phyloP scores from a whole-genome alignment of 768 basidiomycete species.

The Hypholoma fasciculare region DNA sequence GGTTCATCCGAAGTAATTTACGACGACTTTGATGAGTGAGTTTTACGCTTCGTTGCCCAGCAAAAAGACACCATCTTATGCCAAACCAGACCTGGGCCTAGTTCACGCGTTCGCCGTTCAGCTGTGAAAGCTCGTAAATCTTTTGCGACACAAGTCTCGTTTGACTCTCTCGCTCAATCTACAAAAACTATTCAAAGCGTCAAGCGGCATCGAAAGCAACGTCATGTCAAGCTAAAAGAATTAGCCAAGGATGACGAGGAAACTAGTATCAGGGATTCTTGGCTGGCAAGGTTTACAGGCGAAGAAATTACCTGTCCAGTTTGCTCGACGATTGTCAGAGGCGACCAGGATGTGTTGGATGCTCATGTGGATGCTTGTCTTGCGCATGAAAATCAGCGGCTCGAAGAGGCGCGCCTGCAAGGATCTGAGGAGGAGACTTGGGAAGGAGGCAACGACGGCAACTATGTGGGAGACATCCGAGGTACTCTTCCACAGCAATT shows the following conservation, averaged over 20 bases:
- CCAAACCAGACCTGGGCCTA: slow-evolving; percentile 28
- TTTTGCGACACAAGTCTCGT: slow-evolving; percentile 23
- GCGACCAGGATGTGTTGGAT: slow-evolving; percentile 72
- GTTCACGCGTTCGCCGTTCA: slow-evolving; percentile 38
- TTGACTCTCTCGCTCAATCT: slow-evolving; percentile 37
- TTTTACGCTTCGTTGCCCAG: slow-evolving; percentile 9
- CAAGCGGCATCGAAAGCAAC: slow-evolving; percentile 67
- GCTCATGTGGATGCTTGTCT: slow-evolving; percentile 85
- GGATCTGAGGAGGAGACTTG: slow-evolving; percentile 28
- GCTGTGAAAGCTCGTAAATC: slow-evolving; percentile 42
- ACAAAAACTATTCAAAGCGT: slow-evolving; percentile 61
- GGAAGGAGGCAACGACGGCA: slow-evolving; percentile 28
- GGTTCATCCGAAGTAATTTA: slow-evolving; percentile 60
- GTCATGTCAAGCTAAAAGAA: slow-evolving; percentile 67
- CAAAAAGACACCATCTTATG: background rate
- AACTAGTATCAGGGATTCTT: slow-evolving; percentile 27
- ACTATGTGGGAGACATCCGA: slow-evolving; percentile 49
- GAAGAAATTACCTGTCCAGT: slow-evolving; percentile 67
- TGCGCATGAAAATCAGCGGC: slow-evolving; percentile 48
- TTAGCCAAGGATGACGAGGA: slow-evolving; percentile 65
- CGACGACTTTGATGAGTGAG: slow-evolving; percentile 57
- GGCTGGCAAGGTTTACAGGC: slow-evolving; percentile 29
- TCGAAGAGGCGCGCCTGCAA: slow-evolving; percentile 37
- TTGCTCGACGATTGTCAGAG: slow-evolving; percentile 54
- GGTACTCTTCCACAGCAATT: slow-evolving; percentile 28